These are phyloP conservation scores for Vitis rupestris DNA, from an alignment of 164 flowering plant genomes.

Conservation along the genomic window DNA sequence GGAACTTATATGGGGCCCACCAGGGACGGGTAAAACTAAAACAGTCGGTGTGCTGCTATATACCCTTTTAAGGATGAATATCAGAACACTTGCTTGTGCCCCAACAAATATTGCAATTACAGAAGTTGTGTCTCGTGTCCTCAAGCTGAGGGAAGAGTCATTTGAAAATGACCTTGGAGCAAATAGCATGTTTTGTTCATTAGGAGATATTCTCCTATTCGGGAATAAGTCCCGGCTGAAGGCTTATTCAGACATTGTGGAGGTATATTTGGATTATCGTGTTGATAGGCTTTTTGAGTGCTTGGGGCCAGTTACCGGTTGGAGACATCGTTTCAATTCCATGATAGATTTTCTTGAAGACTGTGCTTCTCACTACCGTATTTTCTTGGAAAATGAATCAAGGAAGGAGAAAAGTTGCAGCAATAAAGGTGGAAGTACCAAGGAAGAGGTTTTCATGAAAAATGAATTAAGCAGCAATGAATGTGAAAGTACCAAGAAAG, in stretches of 20 bases:
- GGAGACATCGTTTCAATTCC: not conserved
- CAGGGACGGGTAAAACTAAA: slow-evolving; percentile 49
- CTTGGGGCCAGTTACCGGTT: slow-evolving; percentile 4
- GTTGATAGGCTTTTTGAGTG: slow-evolving; percentile 7
- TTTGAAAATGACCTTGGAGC: not conserved
- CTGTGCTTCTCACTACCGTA: slow-evolving; percentile 8
- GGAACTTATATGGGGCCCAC: slow-evolving; percentile 42
- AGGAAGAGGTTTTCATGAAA: too few relatives aligned
- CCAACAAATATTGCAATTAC: slow-evolving; percentile 22
- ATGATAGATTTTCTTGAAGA: slow-evolving; percentile 14
- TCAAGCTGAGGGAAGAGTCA: not conserved
- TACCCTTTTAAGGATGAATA: slow-evolving; percentile 8
- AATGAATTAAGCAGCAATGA: too few relatives aligned
- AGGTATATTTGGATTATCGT: slow-evolving; percentile 11
- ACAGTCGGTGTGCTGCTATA: slow-evolving; percentile 22
- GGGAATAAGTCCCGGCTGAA: slow-evolving; percentile 9
- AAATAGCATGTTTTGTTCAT: not conserved
- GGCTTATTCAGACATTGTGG: not conserved
- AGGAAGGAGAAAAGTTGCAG: not conserved
- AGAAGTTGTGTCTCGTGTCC: slow-evolving; percentile 14
- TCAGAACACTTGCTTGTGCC: slow-evolving; percentile 19
- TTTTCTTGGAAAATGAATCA: slow-evolving; percentile 11
- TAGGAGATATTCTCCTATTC: slow-evolving; percentile 15
- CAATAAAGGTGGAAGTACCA: too few relatives aligned
- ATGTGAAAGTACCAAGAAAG: too few relatives aligned